phyloP scores from a whole-genome alignment of 148 eudicot genomes.

The Cornus controversa region DNA sequence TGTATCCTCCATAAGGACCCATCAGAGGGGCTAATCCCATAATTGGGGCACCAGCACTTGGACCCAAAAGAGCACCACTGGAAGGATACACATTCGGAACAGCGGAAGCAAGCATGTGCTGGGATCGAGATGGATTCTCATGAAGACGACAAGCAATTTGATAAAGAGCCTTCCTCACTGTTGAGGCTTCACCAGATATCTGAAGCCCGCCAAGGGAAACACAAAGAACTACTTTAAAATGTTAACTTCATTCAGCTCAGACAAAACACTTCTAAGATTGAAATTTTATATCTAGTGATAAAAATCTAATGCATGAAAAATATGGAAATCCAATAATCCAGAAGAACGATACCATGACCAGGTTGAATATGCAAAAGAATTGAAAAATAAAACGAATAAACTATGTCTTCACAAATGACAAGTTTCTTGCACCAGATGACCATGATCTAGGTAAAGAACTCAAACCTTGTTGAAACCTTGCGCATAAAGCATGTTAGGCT shows the following conservation, averaged over 20 bases:
- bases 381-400: neutral
- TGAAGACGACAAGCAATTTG: conserved; percentile 85
- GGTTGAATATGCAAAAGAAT: neutral
- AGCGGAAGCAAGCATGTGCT: conserved; percentile 78
- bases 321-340: neutral
- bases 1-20: conserved; percentile 80
- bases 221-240: neutral
- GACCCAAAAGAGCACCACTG: conserved; percentile 66
- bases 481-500: too few species aligned
- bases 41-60: conserved; percentile 59
- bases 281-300: neutral
- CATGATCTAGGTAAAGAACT: neutral
- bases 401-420: neutral
- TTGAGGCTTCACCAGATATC: conserved; percentile 79
- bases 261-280: neutral
- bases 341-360: neutral
- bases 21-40: conserved; percentile 74
- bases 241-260: neutral
- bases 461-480: neutral
- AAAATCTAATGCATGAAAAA: neutral
- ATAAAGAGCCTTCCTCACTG: conserved; percentile 79
- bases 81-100: conserved; percentile 51
- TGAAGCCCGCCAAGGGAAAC: conserved; percentile 18
- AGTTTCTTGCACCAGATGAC: neutral
- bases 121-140: conserved; percentile 93